Evolutionary conservation across 257 asterid species (phyloP), one percentile per base, ranked within the genome.

Genomic region (Solanum gracilifrons): DNA sequence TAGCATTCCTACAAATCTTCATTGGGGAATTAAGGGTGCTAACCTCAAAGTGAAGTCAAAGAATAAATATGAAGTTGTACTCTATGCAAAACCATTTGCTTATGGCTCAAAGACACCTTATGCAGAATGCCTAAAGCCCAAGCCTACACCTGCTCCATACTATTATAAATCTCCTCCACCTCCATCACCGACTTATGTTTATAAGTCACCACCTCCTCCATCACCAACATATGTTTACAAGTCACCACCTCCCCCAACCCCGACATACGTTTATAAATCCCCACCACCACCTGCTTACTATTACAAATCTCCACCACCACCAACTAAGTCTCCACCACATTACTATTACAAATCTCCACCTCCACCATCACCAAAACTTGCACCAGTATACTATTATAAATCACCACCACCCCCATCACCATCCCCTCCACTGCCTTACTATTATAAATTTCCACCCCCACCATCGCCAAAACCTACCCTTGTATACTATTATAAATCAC

Each of bases 161-260:
- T 86, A 88, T 11, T 83, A 76, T 58, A 89, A 86, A 18, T 89
- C 88, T 20, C 88, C 89, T 13, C 90, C 87, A 7, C 55, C 88
- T 6, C 85, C 89, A 11, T 4, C 89, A 18, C 88, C 86, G 0
- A 72, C 62, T 10, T 86, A 89, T 55, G 80, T 71, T 35, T 89
- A 87, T 0, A 86, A 87, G 89, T 93, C 93, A 3, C 88, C 84
- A 41, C 94, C 94, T 0, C 16, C 91, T 4, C 95, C 98, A 0
- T 91, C 91, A 90, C 86, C 91, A 0, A 32, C 41, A 0, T 93
- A 91, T 6, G 87, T 89, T 0, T 87, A 91, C 12, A 90, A 90
- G 20, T 90, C 93, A 1, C 92, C 94, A 1, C 92, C 90, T 88
- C 92, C 32, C 21, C 77, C 7, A 58, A 29, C 86, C 1, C 86